Evolutionary conservation across 2,329 filamentous ascomycete species (phyloP).

Genomic region (Trichoderma sp.): DNA sequence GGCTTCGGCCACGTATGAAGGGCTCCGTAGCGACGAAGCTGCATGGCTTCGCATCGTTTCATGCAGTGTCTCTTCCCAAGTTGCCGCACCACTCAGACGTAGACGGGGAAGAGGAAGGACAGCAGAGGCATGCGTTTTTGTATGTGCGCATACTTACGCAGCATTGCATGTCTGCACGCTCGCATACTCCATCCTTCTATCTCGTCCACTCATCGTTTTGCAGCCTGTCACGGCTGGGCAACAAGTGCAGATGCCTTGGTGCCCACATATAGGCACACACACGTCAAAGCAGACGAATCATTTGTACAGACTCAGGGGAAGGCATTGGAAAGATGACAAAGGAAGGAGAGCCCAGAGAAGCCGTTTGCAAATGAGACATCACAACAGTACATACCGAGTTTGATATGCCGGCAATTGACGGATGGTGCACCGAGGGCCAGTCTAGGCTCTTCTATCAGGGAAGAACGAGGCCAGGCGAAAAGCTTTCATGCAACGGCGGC

Average conservation of each 20-base stretch:
- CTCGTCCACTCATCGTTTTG: neutral
- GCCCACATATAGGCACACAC: neutral
- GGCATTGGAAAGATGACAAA: neutral
- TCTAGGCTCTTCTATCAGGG: neutral
- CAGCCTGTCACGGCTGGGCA: neutral
- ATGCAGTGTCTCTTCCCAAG: conserved; percentile 1
- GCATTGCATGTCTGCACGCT: conserved; percentile 15
- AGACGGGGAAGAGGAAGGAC: neutral
- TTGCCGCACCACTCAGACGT: conserved; percentile 8
- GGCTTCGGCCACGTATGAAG: conserved; percentile 9
- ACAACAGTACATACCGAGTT: neutral
- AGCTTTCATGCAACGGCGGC: too few species aligned
- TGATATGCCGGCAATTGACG: neutral
- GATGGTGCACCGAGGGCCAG: neutral
- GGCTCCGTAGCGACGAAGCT: neutral
- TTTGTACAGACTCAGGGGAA: neutral
- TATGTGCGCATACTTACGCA: conserved; percentile 6
- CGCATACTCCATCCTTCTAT: conserved; percentile 1
- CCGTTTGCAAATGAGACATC: neutral
- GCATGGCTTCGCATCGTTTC: conserved; percentile 11
- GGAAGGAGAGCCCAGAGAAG: neutral
- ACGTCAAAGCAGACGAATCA: neutral
- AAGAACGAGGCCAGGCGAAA: neutral
- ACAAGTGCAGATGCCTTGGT: conserved; percentile 6
- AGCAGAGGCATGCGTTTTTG: conserved; percentile 4